phyloP scores from a whole-genome alignment of 345 rosid species.

The Cardamine chenopodiifolia region DNA sequence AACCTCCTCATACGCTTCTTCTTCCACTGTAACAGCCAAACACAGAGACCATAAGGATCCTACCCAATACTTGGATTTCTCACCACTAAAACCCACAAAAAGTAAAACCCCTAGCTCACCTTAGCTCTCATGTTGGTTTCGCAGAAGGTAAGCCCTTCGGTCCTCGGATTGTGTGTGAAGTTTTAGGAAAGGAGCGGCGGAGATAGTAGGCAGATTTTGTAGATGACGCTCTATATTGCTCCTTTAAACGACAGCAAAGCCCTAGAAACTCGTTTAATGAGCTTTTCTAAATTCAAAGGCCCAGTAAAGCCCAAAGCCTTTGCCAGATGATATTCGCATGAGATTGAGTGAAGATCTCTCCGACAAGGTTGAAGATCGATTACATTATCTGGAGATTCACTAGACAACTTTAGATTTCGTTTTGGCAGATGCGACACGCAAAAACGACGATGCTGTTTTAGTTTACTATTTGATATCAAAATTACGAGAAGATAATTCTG shows the following conservation, averaged over 20 bases:
- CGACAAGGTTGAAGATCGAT: conserved; percentile 15
- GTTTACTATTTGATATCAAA: neutral
- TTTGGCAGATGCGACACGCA: conserved; percentile 19
- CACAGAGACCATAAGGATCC: neutral
- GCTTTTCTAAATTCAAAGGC: neutral
- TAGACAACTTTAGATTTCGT: neutral
- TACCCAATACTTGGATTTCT: neutral
- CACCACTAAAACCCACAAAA: neutral
- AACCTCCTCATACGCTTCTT: conserved; percentile 99
- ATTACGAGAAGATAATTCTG: neutral
- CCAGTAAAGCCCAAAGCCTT: neutral
- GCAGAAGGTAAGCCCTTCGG: neutral
- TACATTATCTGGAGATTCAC: conserved; percentile 9
- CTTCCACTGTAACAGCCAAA: conserved; percentile 70
- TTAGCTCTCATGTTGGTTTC: conserved; percentile 39
- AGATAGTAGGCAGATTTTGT: neutral
- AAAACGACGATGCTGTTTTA: neutral
- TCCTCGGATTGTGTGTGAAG: neutral
- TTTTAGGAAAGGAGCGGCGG: conserved; percentile 32
- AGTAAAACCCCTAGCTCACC: conserved; percentile 18
- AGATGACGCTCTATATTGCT: neutral
- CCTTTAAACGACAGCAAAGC: conserved; percentile 21
- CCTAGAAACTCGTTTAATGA: conserved; percentile 25
- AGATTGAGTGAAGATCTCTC: conserved; percentile 7
- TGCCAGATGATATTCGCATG: conserved; percentile 8